A percentile compares a stretch with the other conserved stretches of the same genome.
Conservation (phyloP, 1,139 yeast species). For the Zygotorulaspora mrakii region DNA sequence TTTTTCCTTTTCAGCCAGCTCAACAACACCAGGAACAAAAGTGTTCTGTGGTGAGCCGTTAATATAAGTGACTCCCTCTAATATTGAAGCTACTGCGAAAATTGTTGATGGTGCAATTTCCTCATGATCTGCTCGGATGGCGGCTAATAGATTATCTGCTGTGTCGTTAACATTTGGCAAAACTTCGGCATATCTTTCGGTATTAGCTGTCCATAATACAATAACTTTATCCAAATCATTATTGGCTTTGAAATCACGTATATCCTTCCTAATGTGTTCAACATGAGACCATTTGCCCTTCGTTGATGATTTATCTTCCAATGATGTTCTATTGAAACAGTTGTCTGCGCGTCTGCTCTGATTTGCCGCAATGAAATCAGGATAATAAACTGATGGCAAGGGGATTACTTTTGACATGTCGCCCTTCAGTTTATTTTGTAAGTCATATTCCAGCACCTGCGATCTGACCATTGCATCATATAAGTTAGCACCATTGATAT, state of each 20-base stretch:
- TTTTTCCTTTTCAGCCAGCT: constrained; percentile 74
- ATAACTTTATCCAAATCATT: constrained; percentile 81
- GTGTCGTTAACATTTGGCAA: constrained; percentile 82
- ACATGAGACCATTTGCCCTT: constrained; percentile 85
- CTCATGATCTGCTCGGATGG: constrained; percentile 73
- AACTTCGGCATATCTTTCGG: constrained; percentile 86
- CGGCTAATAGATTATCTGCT: constrained; percentile 67
- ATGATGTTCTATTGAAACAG: constrained; percentile 56
- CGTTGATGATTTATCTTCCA: constrained; percentile 49
- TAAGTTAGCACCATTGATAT: constrained; percentile 68
- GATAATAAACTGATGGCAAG: constrained; percentile 83
- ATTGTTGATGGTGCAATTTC: constrained; percentile 90
- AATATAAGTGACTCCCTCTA: constrained; percentile 84
- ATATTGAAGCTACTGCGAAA: constrained; percentile 88
- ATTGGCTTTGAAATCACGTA: constrained; percentile 67
- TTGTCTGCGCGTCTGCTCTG: constrained; percentile 92
- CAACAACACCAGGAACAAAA: constrained; percentile 91
- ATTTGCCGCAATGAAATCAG: constrained; percentile 94
- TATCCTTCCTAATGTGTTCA: constrained; percentile 79
- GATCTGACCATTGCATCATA: constrained; percentile 82
- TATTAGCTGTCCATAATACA: constrained; percentile 95
- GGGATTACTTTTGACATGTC: constrained; percentile 65
- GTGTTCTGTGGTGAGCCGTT: constrained; percentile 98
- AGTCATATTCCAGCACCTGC: constrained; percentile 78
- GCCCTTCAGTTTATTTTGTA: constrained; percentile 72